Percentiles rank a stretch among this genome's conserved stretches.
Conservation (phyloP, 2,329 filamentous ascomycete species). For the Alternaria ethzedia region DNA sequence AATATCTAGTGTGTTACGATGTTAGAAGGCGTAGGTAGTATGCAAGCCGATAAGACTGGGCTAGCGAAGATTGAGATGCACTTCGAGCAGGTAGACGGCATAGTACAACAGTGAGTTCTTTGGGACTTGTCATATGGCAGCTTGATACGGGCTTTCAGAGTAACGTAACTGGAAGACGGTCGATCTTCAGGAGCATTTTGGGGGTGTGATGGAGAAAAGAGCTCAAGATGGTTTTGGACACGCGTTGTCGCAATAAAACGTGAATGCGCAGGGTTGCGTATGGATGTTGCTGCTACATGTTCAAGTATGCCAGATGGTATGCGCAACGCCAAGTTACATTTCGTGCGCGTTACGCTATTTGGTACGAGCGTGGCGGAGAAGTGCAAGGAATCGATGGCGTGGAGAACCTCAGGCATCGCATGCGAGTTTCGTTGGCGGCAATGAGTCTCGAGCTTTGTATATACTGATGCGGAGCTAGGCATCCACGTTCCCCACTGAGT, state of each 20-base stretch:
- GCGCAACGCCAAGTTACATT: not conserved
- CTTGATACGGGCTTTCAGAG: fast-evolving
- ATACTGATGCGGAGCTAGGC: not conserved
- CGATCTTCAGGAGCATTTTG: not conserved
- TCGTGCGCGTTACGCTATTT: not conserved
- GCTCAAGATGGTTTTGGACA: not conserved
- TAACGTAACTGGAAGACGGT: not conserved
- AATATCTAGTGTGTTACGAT: fast-evolving
- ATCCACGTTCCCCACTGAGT: not conserved
- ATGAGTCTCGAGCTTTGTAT: not conserved
- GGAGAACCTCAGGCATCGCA: not conserved
- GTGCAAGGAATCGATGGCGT: not conserved
- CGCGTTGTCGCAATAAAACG: not conserved
- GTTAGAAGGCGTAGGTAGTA: not conserved
- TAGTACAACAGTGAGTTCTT: not conserved
- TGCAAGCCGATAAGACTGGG: not conserved
- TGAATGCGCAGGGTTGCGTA: not conserved
- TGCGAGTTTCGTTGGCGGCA: not conserved
- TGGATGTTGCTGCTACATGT: not conserved
- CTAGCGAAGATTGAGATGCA: not conserved
- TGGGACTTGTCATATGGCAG: not conserved
- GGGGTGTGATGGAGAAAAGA: fast-evolving
- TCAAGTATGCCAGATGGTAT: not conserved
- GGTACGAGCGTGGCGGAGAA: not conserved
- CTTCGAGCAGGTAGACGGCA: not conserved